phyloP scores from a whole-genome alignment of 2,329 filamentous ascomycete species.

The Aureobasidium zeae region DNA sequence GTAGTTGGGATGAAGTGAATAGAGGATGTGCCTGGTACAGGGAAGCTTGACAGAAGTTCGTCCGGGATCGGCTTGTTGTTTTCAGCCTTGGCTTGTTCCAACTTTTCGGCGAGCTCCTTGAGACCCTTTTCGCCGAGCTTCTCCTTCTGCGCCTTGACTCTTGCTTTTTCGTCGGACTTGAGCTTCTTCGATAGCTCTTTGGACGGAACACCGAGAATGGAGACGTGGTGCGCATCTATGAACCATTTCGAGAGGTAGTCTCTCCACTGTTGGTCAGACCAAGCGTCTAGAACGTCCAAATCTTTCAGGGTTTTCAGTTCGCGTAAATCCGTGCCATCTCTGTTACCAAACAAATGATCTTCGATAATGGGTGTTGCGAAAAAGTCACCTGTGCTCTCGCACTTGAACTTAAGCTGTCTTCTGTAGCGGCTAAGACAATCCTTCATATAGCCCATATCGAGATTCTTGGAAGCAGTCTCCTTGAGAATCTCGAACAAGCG shows the following conservation, averaged over 20 bases:
- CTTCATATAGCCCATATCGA: conserved; percentile 83
- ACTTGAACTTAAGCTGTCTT: conserved; percentile 71
- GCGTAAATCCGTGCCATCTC: conserved; percentile 56
- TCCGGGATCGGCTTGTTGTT: conserved; percentile 82
- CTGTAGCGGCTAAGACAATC: conserved; percentile 78
- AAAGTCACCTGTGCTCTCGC: conserved; percentile 70
- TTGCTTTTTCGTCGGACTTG: conserved; percentile 69
- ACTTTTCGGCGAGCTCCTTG: conserved; percentile 59
- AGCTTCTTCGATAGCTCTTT: conserved; percentile 67
- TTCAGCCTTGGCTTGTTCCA: conserved; percentile 75
- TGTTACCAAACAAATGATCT: conserved; percentile 81
- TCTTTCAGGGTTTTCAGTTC: conserved; percentile 37
- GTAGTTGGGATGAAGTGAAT: conserved; percentile 90
- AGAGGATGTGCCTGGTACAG: conserved; percentile 75
- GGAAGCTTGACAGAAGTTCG: conserved; percentile 69
- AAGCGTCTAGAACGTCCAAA: conserved; percentile 61
- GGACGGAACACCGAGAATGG: conserved; percentile 81
- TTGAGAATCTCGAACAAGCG: conserved; percentile 75
- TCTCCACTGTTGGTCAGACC: conserved; percentile 79
- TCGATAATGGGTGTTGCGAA: conserved; percentile 81
- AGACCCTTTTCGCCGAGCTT: conserved; percentile 75
- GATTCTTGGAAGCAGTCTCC: conserved; percentile 66
- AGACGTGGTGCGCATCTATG: conserved; percentile 74
- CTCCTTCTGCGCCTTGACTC: conserved; percentile 69
- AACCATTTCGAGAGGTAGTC: conserved; percentile 76